A percentile compares a stretch with the other conserved stretches of the same genome.
These are phyloP conservation scores for Diaporthe velutina DNA, from an alignment of 2,329 filamentous ascomycete genomes.

Conservation along the genomic window DNA sequence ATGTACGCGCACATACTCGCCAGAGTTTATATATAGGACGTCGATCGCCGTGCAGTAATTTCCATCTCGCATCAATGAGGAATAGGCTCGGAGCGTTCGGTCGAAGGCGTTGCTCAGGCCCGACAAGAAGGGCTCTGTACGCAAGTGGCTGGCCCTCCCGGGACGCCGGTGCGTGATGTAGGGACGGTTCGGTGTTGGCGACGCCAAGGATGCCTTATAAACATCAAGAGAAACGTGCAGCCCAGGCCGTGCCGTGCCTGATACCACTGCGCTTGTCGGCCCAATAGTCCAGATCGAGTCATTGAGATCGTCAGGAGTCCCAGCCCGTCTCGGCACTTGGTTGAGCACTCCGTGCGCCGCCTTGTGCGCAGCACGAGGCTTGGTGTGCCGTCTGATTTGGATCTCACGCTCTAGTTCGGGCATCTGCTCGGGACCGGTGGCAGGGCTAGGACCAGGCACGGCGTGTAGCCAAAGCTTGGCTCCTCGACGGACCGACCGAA, in stretches of 20 bases:
- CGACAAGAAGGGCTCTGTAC: background rate
- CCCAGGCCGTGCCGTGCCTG: conserved; percentile 24
- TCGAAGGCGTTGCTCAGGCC: background rate
- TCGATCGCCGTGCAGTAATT: background rate
- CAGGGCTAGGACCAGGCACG: background rate
- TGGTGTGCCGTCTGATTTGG: conserved; percentile 16
- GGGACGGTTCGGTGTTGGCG: conserved; percentile 13
- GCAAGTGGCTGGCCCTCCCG: conserved; percentile 1
- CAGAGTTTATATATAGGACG: conserved; percentile 28
- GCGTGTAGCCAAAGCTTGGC: conserved; percentile 19
- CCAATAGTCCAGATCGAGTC: conserved; percentile 24
- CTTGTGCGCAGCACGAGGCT: conserved; percentile 13
- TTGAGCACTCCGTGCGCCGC: background rate
- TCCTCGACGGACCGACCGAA: conserved; percentile 20
- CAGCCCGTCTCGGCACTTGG: conserved; percentile 13
- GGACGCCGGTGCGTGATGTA: background rate
- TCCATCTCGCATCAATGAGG: background rate
- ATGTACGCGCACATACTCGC: background rate
- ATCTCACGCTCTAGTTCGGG: conserved; percentile 13
- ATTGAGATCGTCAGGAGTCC: conserved; percentile 25
- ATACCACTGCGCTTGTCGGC: background rate
- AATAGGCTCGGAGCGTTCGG: conserved; percentile 21
- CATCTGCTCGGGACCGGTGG: conserved; percentile 21
- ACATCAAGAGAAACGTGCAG: conserved; percentile 25
- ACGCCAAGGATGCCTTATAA: background rate